Conservation (phyloP, 73 alveolate species). For the Paramecium pentaurelia region DNA sequence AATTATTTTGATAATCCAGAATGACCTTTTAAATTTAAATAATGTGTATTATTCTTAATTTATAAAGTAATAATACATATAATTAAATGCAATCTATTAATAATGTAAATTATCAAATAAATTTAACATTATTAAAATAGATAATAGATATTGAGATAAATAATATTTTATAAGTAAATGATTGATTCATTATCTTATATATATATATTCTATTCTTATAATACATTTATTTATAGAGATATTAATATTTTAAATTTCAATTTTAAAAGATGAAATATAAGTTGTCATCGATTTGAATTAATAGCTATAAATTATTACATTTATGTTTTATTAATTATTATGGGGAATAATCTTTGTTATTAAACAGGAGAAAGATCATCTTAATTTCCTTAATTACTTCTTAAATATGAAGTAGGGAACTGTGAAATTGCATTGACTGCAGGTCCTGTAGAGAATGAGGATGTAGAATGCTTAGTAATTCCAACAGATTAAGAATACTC, state of each 20-base stretch:
- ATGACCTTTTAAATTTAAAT: background rate
- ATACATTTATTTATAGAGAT: no score
- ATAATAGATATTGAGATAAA: background rate
- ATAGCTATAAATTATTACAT: background rate
- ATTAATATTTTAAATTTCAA: no score
- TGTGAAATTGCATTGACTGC: slow-evolving; percentile 10
- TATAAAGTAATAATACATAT: background rate
- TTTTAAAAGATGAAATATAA: background rate
- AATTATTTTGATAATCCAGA: slow-evolving; percentile 2
- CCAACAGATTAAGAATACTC: slow-evolving; percentile 25
- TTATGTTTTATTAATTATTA: background rate
- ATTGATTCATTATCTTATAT: background rate
- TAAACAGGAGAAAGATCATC: background rate
- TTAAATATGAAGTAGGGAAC: background rate
- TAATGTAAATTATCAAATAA: no score
- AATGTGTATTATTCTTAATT: background rate
- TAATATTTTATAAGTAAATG: no score
- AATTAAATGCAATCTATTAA: no score
- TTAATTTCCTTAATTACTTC: background rate
- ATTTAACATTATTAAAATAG: no score
- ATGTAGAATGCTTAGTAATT: background rate
- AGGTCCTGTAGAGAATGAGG: slow-evolving; percentile 10
- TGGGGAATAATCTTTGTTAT: slow-evolving; percentile 30
- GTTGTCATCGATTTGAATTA: background rate
- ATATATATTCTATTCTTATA: no score